These are phyloP conservation scores for Aquilaria malaccensis DNA, from an alignment of 345 rosid genomes.

Conservation along the genomic window DNA sequence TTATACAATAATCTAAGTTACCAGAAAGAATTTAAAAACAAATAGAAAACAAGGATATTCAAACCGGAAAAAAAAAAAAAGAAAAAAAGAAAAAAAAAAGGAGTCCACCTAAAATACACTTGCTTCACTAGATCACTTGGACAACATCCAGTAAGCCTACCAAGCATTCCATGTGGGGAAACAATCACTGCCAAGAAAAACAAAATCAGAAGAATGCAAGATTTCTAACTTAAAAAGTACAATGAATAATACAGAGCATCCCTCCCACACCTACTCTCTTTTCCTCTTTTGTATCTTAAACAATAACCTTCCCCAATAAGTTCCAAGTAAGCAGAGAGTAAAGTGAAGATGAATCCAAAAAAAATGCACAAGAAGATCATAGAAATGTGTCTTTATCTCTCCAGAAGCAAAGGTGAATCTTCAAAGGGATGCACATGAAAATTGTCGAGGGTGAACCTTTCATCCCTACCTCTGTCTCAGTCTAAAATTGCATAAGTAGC, in stretches of 20 bases:
- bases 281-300: too few relatives aligned
- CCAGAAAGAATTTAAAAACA: slow-evolving; percentile 1
- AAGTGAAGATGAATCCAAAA: neutral
- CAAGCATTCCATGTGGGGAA: slow-evolving; percentile 97
- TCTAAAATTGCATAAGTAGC: neutral
- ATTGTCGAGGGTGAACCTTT: too few relatives aligned
- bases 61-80: neutral
- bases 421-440: too few relatives aligned
- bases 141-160: slow-evolving; percentile 85
- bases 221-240: neutral
- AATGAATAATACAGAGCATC: slow-evolving; percentile 4
- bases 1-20: neutral
- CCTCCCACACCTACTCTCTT: too few relatives aligned
- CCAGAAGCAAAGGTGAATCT: too few relatives aligned
- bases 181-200: slow-evolving; percentile 63
- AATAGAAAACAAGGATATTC: too few relatives aligned
- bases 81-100: slow-evolving; percentile 1
- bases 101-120: slow-evolving; percentile 63
- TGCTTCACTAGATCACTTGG: slow-evolving; percentile 93
- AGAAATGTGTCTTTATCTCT: too few relatives aligned
- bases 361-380: too few relatives aligned
- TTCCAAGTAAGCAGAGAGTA: too few relatives aligned
- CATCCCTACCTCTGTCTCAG: too few relatives aligned
- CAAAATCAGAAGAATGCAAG: slow-evolving; percentile 17
- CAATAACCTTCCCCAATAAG: too few relatives aligned